These are phyloP conservation scores for Leucoagaricus sp. DNA, from an alignment of 1,284 basidiomycete species.

Conservation along the genomic window DNA sequence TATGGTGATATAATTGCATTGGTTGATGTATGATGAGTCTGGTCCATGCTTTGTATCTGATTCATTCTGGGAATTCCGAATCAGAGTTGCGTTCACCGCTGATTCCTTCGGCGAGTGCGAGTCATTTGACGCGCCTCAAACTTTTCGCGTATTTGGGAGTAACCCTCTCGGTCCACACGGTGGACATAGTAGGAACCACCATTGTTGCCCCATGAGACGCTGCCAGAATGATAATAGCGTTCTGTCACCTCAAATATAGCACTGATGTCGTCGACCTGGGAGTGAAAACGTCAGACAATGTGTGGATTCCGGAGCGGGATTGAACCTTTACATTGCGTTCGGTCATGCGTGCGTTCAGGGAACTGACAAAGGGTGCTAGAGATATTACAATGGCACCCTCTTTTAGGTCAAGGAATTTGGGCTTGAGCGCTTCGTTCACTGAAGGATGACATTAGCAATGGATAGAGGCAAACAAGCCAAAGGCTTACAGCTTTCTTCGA, in stretches of 20 bases:
- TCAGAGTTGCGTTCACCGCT: background rate
- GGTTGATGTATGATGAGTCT: background rate
- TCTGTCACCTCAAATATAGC: slow-evolving; percentile 75
- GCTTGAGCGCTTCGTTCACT: slow-evolving; percentile 76
- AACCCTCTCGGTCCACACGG: slow-evolving; percentile 69
- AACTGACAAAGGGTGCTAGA: slow-evolving; percentile 66
- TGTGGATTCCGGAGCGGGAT: background rate
- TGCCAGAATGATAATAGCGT: slow-evolving; percentile 63
- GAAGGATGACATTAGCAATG: slow-evolving; percentile 1
- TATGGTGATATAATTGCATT: background rate
- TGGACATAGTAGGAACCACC: slow-evolving; percentile 74
- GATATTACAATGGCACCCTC: slow-evolving; percentile 82
- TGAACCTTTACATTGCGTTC: slow-evolving; percentile 65
- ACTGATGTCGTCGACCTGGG: slow-evolving; percentile 71
- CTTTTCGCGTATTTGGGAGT: slow-evolving; percentile 53
- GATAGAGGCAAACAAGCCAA: background rate
- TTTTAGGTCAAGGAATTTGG: slow-evolving; percentile 77
- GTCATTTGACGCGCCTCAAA: slow-evolving; percentile 43
- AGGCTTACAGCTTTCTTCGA: slow-evolving; percentile 61
- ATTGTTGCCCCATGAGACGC: slow-evolving; percentile 73
- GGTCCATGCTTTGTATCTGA: background rate
- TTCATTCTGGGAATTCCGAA: background rate
- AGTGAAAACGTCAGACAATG: slow-evolving; percentile 1
- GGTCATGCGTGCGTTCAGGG: slow-evolving; percentile 63
- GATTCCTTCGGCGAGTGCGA: slow-evolving; percentile 8